Base-by-base conservation (phyloP, 2,329 filamentous ascomycete species). In the Neofusicoccum sp. region DNA sequence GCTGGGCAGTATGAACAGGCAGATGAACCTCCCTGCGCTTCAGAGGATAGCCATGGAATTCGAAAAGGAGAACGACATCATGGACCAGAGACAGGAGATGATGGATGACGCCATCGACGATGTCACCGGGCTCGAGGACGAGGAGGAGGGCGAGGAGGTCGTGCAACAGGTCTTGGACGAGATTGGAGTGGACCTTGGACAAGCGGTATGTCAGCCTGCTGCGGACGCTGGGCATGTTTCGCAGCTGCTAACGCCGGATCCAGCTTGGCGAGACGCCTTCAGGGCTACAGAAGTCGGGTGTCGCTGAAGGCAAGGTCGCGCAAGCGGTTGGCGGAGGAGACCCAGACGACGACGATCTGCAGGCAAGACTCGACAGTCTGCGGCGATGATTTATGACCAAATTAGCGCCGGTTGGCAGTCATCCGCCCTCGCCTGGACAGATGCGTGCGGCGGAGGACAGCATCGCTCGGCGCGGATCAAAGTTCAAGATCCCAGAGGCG, bases 61-160 rank as follows among this genome's bases (percentile, higher is more conserved):
- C 70, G 95, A 99, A 78, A 89, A 91, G 70, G 95, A 99, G 77
- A 99, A 98, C 77, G 95, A 98, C 71, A 93, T 99, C 62, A 99
- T 99, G 95, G 95, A 99, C 69, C 92, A 98, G 78, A 86, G 95
- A 65, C 93, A 98, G 75, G 95, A 98, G 76, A 97, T 99, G 90
- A 98, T 99, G 95, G 93, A 98, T 72, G 95, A 98, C 76, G 93
- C 92, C 20, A 95, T 99, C 63, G 95, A 99, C 73, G 95, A 99
- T 74, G 93, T 93, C 53, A 97, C 95, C 69, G 95, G 96, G 26
- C 81, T 96, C 38, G 86, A 89, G 60, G 87, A 96, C 63, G 95
- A 99, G 71, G 95, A 96, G 69, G 95, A 98, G 75, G 91, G 93
- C 34, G 95, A 99, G 68, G 95, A 99, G 73, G 90, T 98, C 11